These are phyloP conservation scores for Euphorbia celastroides DNA, from an alignment of 441 rosid species.

Conservation along the genomic window DNA sequence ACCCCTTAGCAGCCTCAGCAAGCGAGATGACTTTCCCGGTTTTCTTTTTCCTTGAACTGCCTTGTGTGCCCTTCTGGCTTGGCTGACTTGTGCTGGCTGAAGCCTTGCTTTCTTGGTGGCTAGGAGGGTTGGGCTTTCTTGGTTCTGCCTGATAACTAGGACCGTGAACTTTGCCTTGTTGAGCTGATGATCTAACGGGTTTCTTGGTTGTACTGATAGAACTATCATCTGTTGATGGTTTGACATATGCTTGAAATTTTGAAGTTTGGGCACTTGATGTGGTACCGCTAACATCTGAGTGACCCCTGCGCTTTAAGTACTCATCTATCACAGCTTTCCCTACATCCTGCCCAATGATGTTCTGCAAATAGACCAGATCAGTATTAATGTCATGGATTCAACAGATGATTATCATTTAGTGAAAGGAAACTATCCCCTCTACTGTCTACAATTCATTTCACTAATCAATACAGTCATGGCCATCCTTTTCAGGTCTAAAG, in stretches of 20 bases:
- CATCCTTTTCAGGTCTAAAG: neutral
- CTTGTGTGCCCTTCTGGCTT: constrained; percentile 36
- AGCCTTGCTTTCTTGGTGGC: constrained; percentile 21
- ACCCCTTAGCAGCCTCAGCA: constrained; percentile 90
- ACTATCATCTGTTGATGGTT: constrained; percentile 51
- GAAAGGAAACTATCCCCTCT: neutral
- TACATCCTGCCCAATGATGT: constrained; percentile 64
- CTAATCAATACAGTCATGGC: neutral
- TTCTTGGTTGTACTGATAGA: constrained; percentile 45
- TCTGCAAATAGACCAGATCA: constrained; percentile 33
- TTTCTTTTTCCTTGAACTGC: constrained; percentile 71
- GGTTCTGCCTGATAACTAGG: constrained; percentile 24
- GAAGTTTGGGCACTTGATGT: constrained; percentile 35
- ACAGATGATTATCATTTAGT: neutral
- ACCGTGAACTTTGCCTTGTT: constrained; percentile 22
- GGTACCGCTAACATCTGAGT: constrained; percentile 32
- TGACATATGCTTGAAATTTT: constrained; percentile 65
- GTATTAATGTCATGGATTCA: neutral
- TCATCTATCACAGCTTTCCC: constrained; percentile 65
- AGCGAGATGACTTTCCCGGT: constrained; percentile 76
- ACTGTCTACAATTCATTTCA: neutral
- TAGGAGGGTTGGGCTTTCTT: constrained; percentile 20
- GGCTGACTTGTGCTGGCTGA: constrained; percentile 24
- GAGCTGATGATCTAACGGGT: constrained; percentile 32
- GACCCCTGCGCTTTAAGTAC: constrained; percentile 66